Evolutionary conservation across 805 yeast genomes (phyloP), one percentile per base, ranked within the genome.

Genomic region (Wickerhamomyces queroliae): DNA sequence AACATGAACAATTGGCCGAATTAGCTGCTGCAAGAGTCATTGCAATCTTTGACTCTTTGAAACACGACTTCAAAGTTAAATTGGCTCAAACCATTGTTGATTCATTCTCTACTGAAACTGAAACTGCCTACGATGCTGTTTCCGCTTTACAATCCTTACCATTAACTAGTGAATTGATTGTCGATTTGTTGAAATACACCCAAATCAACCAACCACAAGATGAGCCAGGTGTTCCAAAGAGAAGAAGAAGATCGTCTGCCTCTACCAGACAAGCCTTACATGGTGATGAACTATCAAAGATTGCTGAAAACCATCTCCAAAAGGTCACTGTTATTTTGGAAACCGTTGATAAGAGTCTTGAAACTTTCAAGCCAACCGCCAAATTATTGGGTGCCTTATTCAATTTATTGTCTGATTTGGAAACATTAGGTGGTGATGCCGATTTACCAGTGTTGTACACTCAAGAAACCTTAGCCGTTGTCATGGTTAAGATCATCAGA

Each of bases 361-460:
- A 52, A 13, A 55, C 61, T 13, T 52, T 59, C 31, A 30, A 33
- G 2, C 62, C 63, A 41, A 53, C 67, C 23, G 69, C 79, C 2
- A 67, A 65, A 19, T 61, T 80, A 36, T 60, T 80, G 30, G 66
- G 68, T 37, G 62, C 75, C 13, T 56, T 80, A 43, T 80, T 85
- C 63, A 74, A 74, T 46, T 66, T 82, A 27, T 64, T 85, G 37
- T 76, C 86, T 38, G 93, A 85, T 57, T 66, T 84, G 47, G 93
- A 85, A 57, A 80, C 95, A 22, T 69, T 93, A 35, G 96, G 95
- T 33, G 80, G 78, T 47, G 98, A 90, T 57, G 95, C 96, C 30
- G 87, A 88, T 42, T 67, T 93, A 45, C 96, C 99, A 4, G 91
- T 91, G 5, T 68, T 86, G 33, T 91, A 90, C 51, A 83, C 95